Conservation (phyloP, 2,329 filamentous ascomycete genomes). For the Alternaria sp. region DNA sequence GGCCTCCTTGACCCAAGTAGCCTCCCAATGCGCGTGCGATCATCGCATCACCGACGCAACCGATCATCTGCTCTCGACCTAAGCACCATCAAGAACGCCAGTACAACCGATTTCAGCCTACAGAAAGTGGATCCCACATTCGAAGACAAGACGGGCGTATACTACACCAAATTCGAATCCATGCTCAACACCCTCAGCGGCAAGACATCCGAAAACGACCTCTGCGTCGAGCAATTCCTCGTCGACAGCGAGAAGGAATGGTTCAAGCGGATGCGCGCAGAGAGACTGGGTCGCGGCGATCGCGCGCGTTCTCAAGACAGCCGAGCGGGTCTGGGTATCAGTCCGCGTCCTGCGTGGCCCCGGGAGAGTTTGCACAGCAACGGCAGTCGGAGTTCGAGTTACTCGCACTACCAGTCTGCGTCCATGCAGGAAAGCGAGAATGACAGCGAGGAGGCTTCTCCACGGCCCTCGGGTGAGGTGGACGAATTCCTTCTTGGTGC, state of each 20-base stretch:
- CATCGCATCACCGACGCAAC: not conserved
- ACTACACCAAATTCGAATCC: not conserved
- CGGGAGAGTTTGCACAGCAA: not conserved
- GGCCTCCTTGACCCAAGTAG: not conserved
- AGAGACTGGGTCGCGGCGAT: not conserved
- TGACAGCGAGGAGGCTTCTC: not conserved
- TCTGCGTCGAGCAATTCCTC: constrained; percentile 71
- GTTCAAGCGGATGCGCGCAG: constrained; percentile 50
- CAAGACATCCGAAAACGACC: constrained; percentile 61
- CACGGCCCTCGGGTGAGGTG: not conserved
- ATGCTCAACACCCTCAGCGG: constrained; percentile 52
- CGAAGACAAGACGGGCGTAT: not conserved
- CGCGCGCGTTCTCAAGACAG: not conserved
- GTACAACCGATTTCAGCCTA: not conserved
- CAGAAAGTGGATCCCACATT: not conserved
- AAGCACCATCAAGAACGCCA: not conserved
- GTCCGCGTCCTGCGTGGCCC: not conserved
- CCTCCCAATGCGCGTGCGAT: not conserved
- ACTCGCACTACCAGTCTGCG: not conserved
- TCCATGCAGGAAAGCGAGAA: not conserved
- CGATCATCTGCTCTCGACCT: not conserved
- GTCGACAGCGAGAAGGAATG: constrained; percentile 71
- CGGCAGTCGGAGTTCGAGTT: not conserved
- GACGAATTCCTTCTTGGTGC: not conserved
- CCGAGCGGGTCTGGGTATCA: not conserved